Percentiles rank a stretch among this genome's conserved stretches.
Evolutionary conservation across 495 filamentous ascomycete species (phyloP).

Genomic region (Pyrenopolyporus hunteri): DNA sequence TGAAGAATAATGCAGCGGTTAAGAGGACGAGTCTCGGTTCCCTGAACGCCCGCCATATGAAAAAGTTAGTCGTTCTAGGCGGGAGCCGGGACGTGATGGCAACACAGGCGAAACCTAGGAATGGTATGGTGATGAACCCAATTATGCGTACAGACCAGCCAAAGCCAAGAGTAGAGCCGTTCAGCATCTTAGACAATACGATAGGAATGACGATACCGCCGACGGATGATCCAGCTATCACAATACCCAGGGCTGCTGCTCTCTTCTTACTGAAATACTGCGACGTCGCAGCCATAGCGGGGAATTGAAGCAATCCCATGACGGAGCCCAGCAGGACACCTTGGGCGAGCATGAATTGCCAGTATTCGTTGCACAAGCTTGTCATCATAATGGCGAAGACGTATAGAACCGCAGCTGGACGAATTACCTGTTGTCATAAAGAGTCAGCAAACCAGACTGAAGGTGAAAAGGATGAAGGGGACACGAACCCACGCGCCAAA

Average conservation of each 20-base stretch:
- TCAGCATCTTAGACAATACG: slow-evolving; percentile 50
- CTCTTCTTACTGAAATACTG: slow-evolving; percentile 63
- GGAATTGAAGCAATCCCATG: slow-evolving; percentile 57
- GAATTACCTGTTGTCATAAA: slow-evolving; percentile 45
- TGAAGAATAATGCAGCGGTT: slow-evolving; percentile 49
- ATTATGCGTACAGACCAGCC: slow-evolving; percentile 65
- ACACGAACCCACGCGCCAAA: slow-evolving; percentile 51
- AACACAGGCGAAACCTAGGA: slow-evolving; percentile 52
- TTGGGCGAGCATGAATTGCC: slow-evolving; percentile 68
- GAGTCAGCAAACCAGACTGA: background rate
- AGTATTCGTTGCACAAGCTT: slow-evolving; percentile 62
- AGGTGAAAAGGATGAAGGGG: background rate
- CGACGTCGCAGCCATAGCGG: slow-evolving; percentile 57
- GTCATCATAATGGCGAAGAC: slow-evolving; percentile 60
- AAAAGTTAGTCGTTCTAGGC: slow-evolving; percentile 50
- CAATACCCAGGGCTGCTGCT: slow-evolving; percentile 60
- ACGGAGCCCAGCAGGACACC: slow-evolving; percentile 60
- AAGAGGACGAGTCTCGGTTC: slow-evolving; percentile 46
- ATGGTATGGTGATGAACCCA: slow-evolving; percentile 61
- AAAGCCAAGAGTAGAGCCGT: slow-evolving; percentile 54
- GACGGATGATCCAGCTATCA: slow-evolving; percentile 60
- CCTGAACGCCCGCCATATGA: slow-evolving; percentile 50
- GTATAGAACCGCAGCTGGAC: slow-evolving; percentile 45
- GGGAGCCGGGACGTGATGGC: slow-evolving; percentile 54
- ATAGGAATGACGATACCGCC: slow-evolving; percentile 63